Evolutionary conservation across 495 filamentous ascomycete species (phyloP), one percentile per base, ranked within the genome.

Genomic region (Aspergillus ostianus): DNA sequence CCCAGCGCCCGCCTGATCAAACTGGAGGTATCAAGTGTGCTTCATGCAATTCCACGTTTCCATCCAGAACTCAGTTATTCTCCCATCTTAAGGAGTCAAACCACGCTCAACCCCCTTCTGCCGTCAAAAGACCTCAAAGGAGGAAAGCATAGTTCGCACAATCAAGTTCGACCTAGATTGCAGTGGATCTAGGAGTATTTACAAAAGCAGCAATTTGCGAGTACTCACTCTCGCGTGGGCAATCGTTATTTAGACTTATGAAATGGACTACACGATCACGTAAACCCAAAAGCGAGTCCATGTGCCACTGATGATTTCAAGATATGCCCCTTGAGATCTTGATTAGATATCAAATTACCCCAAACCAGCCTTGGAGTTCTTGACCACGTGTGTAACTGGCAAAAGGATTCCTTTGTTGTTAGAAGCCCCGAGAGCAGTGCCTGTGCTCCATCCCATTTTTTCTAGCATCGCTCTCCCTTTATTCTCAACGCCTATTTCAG

Each of bases 401-500:
- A 88, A 81, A 59, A 94, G 69, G 53, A 96, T 93, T 36, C 95
- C 94, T 71, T 94, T 90, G 70, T 94, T 94, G 59, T 94, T 87
- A 10, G 80, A 65, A 5, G 88, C 82, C 47, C 94, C 94, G n/a
- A 99, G 79, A 7, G 87, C 88, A 72, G 87, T 98, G 5, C 94
- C 94, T 49, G 83, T 87, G 59, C 81, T 89, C 91, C 95, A 99
- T 18, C 94, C 94, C 94, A 98, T 98, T 76, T 93, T 98, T 73
- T 97, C 92, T 55, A 99, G 70, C 89, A 99, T 91, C 4, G 85
- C 86, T 47, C 91, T 82, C 20, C 94, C 94, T 64, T 82, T 88
- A 60, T 97, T 99, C 51, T 90, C 91, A 4, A 74, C 78, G 1
- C 91, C 90, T 26, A 99, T 79, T 71, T 96, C 93, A 2, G 90